Conservation (phyloP, 2,329 filamentous ascomycete species). For the Chrysoporthe deuterocubensis region DNA sequence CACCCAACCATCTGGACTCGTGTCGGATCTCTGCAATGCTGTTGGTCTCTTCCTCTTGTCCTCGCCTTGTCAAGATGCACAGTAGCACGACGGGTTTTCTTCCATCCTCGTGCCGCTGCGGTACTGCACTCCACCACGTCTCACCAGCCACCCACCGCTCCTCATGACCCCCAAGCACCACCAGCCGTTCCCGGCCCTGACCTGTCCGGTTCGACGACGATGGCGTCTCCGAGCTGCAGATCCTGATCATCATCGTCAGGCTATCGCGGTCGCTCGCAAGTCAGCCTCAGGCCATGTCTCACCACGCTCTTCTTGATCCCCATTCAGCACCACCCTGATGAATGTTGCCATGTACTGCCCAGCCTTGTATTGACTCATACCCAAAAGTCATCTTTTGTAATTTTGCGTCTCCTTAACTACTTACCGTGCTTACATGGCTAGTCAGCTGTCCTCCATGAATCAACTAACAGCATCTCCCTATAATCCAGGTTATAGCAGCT, state of each 20-base stretch:
- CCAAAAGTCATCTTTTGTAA: background rate
- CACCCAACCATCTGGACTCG: constrained; percentile 54
- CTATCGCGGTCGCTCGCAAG: background rate
- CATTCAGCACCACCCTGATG: background rate
- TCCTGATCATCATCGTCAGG: background rate
- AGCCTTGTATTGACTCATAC: background rate
- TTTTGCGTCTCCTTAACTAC: background rate
- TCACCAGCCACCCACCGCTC: constrained; percentile 9
- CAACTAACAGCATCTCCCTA: background rate
- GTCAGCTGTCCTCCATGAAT: background rate
- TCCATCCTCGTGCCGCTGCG: constrained; percentile 29
- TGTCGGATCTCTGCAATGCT: constrained; percentile 46
- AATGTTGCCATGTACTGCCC: background rate
- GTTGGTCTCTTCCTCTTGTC: constrained; percentile 49
- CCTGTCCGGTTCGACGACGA: background rate
- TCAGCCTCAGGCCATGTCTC: background rate
- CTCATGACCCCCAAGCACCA: background rate
- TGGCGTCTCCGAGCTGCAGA: constrained; percentile 6
- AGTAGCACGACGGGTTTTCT: constrained; percentile 27
- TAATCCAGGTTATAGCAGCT: constrained; percentile 53
- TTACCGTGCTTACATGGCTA: background rate
- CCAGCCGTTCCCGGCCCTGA: background rate
- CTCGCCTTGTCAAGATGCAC: constrained; percentile 31
- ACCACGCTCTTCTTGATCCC: background rate
- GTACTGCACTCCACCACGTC: constrained; percentile 29